Evolutionary conservation across 78 protist species (phyloP), one percentile per base, ranked within the genome.

Genomic region (Mantamonas sphyraenae): DNA sequence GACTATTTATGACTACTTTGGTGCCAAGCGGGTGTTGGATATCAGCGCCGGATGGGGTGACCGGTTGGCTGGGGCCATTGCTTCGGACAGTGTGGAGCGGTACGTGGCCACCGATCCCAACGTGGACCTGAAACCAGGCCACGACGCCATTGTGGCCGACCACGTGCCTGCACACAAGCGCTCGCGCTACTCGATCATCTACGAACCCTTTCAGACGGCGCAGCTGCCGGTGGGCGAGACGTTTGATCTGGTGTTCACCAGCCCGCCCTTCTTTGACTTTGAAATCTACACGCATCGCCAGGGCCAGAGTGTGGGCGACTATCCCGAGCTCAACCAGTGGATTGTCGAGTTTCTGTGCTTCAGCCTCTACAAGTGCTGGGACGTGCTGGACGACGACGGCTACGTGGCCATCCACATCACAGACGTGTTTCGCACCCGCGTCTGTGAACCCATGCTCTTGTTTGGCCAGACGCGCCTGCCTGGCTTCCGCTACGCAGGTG

Each of bases 41-140:
- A 39, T 57, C 45, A 37, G 61, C 24, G 17, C 78, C 14, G 79
- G 79, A 28, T 74, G 79, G 79, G 79, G 79, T 14, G 79, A 74
- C 61, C 4, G 79, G 62, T 71, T 74, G 28, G 7, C 64, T 3
- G 79, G 58, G 0, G 67, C 79, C 56, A 42, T 64, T 7, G n/a
- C n/a, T n/a, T 9, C 47, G 5, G 47, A 33, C 20, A 2, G 37
- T 30, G 64, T 74, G 5, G 42, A 74, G 37, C 67, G 39, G 19
- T 74, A 74, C 70, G 16, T 64, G 8, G 71, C 35, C 4, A 4
- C 26, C 20, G 72, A 67, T 39, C 78, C 78, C 31, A 73, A 73
- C 65, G 8, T 16, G 37, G 34, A 35, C 1, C 78, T 73, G 28
- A 1, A 16, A 16, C 33, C 10, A 12, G 76, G 76, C 24, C 51